Evolutionary conservation across 352 stramenopile species (phyloP).

Genomic region (Paralagenidium karlingii): DNA sequence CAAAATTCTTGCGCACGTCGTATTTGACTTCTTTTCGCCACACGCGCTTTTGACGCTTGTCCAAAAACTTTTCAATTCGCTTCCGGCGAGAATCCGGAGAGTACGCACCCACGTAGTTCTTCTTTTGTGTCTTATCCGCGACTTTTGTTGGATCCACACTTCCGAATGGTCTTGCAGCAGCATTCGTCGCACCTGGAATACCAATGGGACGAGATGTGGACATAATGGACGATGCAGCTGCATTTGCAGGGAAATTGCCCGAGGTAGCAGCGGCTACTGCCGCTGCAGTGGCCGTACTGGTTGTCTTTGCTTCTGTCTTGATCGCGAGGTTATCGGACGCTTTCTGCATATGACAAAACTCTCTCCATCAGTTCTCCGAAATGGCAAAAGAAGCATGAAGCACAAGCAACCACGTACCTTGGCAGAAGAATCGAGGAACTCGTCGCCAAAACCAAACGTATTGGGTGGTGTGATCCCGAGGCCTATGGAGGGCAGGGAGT

Average conservation of each 20-base stretch:
- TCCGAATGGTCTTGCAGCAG: too few species aligned
- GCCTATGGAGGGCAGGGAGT: slow-evolving; percentile 79
- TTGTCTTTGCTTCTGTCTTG: slow-evolving; percentile 14
- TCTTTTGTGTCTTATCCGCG: slow-evolving; percentile 50
- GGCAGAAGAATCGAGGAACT: slow-evolving; percentile 46
- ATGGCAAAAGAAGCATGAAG: too few species aligned
- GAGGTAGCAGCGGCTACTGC: slow-evolving; percentile 1
- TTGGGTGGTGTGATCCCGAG: slow-evolving; percentile 71
- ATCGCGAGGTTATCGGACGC: too few species aligned
- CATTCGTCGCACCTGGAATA: slow-evolving; percentile 55
- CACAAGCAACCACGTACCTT: too few species aligned
- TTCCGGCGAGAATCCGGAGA: slow-evolving; percentile 88
- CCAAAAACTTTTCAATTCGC: slow-evolving; percentile 89
- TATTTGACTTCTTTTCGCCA: slow-evolving; percentile 96
- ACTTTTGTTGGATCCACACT: too few species aligned
- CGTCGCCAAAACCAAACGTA: slow-evolving; percentile 75
- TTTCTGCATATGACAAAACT: too few species aligned
- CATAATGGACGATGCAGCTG: slow-evolving; percentile 14
- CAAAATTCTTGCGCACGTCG: slow-evolving; percentile 97
- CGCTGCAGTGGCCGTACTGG: slow-evolving; percentile 1
- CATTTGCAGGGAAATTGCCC: slow-evolving; percentile 1
- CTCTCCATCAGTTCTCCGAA: too few species aligned
- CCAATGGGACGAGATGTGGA: slow-evolving; percentile 70
- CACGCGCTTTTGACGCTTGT: slow-evolving; percentile 92
- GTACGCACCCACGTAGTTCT: slow-evolving; percentile 90